Base-by-base conservation (phyloP, 2,329 filamentous ascomycete genomes). In the Coniochaeta hoffmannii region DNA sequence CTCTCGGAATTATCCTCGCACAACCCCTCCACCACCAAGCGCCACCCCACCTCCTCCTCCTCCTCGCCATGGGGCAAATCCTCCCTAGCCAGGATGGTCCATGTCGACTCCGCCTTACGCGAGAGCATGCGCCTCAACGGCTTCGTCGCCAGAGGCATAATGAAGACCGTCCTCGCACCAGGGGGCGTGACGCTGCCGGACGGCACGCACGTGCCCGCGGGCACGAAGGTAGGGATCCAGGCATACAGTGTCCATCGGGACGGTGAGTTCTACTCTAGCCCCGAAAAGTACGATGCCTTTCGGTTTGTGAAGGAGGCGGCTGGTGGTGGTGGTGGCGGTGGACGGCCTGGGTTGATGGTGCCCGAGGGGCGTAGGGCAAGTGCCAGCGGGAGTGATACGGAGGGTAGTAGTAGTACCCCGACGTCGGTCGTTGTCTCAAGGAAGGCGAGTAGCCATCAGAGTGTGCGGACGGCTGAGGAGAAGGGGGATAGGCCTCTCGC, bases 121-220 rank as follows among this genome's bases (percentile, higher is more conserved):
- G 75, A 77, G 62, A 71, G 67, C 28, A 65, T 74, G 53, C 69
- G 75, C 0, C 58, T 75, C 38, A 71, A 70, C 61, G 67, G 64
- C 10, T 70, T 76, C 58, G 63, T 71, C 50, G 67, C 70, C 31
- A 59, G 68, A 38, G 68, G 68, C 19, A 58, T 71, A 34, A 65
- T 67, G 62, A 71, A 71, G 58, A 62, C 63, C 58, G 69, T 73
- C 31, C 62, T 69, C n/a, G 65, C 68, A 6, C 64, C 59, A 0
- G 64, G 55, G 9, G 71, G 70, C 19, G 58, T 71, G 50, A 64
- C 60, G 2, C 59, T 71, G 9, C 70, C 69, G 1, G 62, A 66
- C 46, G 69, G 70, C 36, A 59, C 66, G 49, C 67, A 64, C 53
- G 54, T 72, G 22, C 67, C 70, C 0, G 49, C 38, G 31, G 72